phyloP scores from a whole-genome alignment of 768 basidiomycete genomes.

The Phaffia australis region DNA sequence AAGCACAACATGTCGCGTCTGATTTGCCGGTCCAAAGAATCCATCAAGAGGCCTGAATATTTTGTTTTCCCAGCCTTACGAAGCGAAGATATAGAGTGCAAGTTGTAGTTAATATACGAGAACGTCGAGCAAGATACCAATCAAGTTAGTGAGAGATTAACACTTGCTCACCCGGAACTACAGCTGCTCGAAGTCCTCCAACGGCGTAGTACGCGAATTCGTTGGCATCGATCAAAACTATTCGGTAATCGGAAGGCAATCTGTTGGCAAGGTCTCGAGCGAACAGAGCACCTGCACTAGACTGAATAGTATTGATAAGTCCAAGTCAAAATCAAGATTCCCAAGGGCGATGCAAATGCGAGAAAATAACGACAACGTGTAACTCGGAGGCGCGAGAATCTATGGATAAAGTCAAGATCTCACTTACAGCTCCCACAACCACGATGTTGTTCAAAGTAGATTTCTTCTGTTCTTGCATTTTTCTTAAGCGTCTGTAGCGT shows the following conservation, averaged over 20 bases:
- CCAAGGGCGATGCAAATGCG: background rate
- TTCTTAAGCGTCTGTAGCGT: no score
- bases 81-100: no score
- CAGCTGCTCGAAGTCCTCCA: slow-evolving; percentile 18
- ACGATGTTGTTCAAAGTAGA: slow-evolving; percentile 23
- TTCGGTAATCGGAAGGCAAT: slow-evolving; percentile 13
- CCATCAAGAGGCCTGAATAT: slow-evolving; percentile 1
- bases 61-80: slow-evolving; percentile 22
- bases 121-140: background rate
- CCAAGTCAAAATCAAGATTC: background rate
- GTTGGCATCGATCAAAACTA: slow-evolving; percentile 14
- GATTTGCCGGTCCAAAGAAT: slow-evolving; percentile 3
- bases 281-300: slow-evolving; percentile 8
- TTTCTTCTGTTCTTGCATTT: no score
- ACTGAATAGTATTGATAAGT: background rate
- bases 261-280: slow-evolving; percentile 16
- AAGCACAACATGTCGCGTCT: slow-evolving; percentile 11
- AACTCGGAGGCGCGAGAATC: background rate
- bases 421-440: slow-evolving; percentile 19
- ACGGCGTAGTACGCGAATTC: slow-evolving; percentile 8
- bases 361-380: background rate
- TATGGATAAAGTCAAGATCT: background rate
- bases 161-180: slow-evolving; percentile 12
- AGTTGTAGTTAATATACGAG: background rate
- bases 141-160: background rate